Conservation (phyloP, 2,329 filamentous ascomycete genomes). For the Atkinsonella texensis region DNA sequence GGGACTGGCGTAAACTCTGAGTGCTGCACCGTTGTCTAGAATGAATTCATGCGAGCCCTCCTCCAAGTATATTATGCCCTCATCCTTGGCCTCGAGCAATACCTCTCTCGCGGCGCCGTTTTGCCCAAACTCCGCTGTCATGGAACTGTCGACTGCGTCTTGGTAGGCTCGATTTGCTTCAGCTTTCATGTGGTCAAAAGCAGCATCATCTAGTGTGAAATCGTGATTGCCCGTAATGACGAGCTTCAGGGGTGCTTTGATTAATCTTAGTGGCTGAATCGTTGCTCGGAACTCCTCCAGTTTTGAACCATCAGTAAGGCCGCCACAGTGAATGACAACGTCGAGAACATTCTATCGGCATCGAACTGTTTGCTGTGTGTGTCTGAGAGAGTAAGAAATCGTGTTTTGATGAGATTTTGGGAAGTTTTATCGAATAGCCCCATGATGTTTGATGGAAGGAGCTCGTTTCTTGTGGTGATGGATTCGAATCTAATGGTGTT, state of each 20-base stretch:
- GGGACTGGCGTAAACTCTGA: background rate
- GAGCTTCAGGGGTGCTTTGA: slow-evolving; percentile 26
- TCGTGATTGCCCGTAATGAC: slow-evolving; percentile 42
- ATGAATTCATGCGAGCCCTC: slow-evolving; percentile 29
- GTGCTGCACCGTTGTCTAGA: slow-evolving; percentile 26
- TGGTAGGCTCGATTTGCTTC: slow-evolving; percentile 7
- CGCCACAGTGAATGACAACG: slow-evolving; percentile 33
- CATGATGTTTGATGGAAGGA: no score
- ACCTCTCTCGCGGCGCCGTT: slow-evolving; percentile 17
- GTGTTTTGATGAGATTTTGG: no score
- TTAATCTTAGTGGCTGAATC: slow-evolving; percentile 23
- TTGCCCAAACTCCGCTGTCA: no score
- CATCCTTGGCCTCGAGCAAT: slow-evolving; percentile 9
- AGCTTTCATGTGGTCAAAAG: slow-evolving; percentile 20
- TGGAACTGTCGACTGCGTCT: background rate
- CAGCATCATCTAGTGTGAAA: slow-evolving; percentile 25
- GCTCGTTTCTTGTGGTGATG: no score
- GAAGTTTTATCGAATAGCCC: no score
- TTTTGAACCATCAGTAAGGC: slow-evolving; percentile 33
- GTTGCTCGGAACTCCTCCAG: slow-evolving; percentile 25
- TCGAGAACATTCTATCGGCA: no score
- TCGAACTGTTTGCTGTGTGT: no score
- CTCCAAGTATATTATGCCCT: slow-evolving; percentile 26
- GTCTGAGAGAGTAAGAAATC: no score
- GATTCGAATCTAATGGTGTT: no score